Base-by-base conservation (phyloP, 768 basidiomycete genomes). In the Pisolithus orientalis region DNA sequence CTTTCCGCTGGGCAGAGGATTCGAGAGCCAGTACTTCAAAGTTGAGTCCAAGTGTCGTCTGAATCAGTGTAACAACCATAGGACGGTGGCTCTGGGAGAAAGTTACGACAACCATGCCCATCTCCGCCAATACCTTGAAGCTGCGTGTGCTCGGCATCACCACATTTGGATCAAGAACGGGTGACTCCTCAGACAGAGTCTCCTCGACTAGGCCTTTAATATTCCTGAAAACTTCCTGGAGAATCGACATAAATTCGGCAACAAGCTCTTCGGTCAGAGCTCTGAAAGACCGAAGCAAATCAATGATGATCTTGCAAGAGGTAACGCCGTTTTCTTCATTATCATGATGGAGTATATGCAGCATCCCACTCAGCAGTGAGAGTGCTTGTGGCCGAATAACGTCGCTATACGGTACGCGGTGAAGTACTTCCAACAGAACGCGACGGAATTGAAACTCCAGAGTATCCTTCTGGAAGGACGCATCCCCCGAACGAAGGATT, bases 271-370 rank as follows among this genome's bases (percentile, higher is more conserved):
- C 90, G 14, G 82, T 80, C 45, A 87, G 71, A 9, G 78, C 69
- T 60, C 87, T 81, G 65, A 87, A 90, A 47, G 78, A 81, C 46
- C 95, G 83, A 62, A 90, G 80, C 21, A 94, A 76, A 70, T 99
- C 95, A 53, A 92, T 85, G 62, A 96, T 77, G 51, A 85, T 87
- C 71, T 97, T 98, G 78, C 94, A 91, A 51, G 87, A 88, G 2
- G 84, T 78, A 31, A 87, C 78, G 2, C 90, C 96, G 62, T 94
- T 94, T 65, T 99, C 96, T 70, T 99, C 96, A 65, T 96, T 97
- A 72, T 99, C 96, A 58, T 80, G 74, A 25, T 87, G 84, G 29
- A 98, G 76, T 49, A 93, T 75, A 56, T 90, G 78, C 37, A 97
- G 76, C 83, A 96, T 84, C 49, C 91, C 84, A 50, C 76, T 76